These are phyloP conservation scores for Escallonia rubra DNA, from an alignment of 129 eudicot genomes.

Conservation along the genomic window DNA sequence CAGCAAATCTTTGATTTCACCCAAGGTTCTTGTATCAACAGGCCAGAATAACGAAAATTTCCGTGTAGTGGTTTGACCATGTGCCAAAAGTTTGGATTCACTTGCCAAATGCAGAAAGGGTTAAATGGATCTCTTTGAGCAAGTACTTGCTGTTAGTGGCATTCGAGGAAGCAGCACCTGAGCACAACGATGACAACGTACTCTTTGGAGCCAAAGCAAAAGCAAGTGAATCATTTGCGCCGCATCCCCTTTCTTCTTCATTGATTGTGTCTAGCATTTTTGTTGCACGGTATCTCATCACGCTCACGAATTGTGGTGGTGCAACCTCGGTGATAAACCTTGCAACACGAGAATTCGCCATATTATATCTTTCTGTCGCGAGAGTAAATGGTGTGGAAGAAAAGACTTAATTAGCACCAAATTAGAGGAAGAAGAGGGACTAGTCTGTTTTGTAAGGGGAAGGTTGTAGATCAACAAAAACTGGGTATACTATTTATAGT, in stretches of 20 bases:
- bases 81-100: not conserved
- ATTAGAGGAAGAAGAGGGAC: too few species aligned
- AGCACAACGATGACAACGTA: not conserved
- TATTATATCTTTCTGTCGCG: conserved; percentile 2
- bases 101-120: conserved; percentile 5
- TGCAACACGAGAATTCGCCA: conserved; percentile 54
- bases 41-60: too few species aligned
- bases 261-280: conserved; percentile 49
- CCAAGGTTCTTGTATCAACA: too few species aligned
- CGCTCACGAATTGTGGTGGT: conserved; percentile 42
- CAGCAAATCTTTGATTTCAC: too few species aligned
- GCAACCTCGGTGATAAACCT: conserved; percentile 55
- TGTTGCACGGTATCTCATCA: conserved; percentile 37
- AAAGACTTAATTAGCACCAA: not conserved
- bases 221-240: conserved; percentile 8
- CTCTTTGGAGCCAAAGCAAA: not conserved
- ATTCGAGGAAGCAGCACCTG: conserved; percentile 3
- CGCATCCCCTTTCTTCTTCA: conserved; percentile 48
- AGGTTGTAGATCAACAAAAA: not conserved
- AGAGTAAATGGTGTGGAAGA: too few species aligned
- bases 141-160: conserved; percentile 7
- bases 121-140: conserved; percentile 6
- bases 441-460: too few species aligned
- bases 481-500: conserved; percentile 27
- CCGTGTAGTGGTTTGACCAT: too few species aligned